Evolutionary conservation across 805 yeast genomes (phyloP).

Genomic region (Candida railenensis): DNA sequence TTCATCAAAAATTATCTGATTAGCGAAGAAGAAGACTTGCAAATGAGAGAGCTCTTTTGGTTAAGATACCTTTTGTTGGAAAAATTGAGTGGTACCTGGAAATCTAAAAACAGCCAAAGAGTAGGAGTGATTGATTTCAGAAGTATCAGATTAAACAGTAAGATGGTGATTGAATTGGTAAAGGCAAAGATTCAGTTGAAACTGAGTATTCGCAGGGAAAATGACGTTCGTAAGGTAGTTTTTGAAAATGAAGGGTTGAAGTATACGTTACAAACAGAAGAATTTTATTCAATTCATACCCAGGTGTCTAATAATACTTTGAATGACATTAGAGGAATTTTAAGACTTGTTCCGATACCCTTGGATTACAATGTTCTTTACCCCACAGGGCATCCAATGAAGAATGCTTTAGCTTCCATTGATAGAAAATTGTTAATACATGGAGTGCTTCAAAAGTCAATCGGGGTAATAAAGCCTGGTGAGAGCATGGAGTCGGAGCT

Average conservation of each 20-base stretch:
- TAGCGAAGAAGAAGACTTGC: slow-evolving; percentile 54
- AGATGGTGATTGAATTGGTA: slow-evolving; percentile 56
- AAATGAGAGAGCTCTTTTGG: slow-evolving; percentile 76
- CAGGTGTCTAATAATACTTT: slow-evolving; percentile 49
- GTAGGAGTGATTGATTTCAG: slow-evolving; percentile 66
- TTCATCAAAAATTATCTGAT: slow-evolving; percentile 58
- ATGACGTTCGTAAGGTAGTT: slow-evolving; percentile 11
- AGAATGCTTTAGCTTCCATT: slow-evolving; percentile 27
- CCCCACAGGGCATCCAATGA: slow-evolving; percentile 15
- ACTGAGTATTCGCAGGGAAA: slow-evolving; percentile 22
- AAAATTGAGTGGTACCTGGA: slow-evolving; percentile 68
- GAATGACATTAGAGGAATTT: slow-evolving; percentile 47
- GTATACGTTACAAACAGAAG: slow-evolving; percentile 40
- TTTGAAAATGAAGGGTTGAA: slow-evolving; percentile 23
- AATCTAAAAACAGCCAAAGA: slow-evolving; percentile 26
- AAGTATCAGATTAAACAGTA: slow-evolving; percentile 57
- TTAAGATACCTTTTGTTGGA: slow-evolving; percentile 64
- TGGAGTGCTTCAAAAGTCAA: slow-evolving; percentile 65
- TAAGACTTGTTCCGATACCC: slow-evolving; percentile 58
- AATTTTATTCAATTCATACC: slow-evolving; percentile 51
- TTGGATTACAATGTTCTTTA: slow-evolving; percentile 9
- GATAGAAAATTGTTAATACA: slow-evolving; percentile 66
- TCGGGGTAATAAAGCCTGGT: slow-evolving; percentile 45
- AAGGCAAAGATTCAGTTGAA: slow-evolving; percentile 47
- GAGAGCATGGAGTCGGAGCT: slow-evolving; percentile 42